Conservation (phyloP, 2,329 filamentous ascomycete genomes). For the Bipolaris gigantea region DNA sequence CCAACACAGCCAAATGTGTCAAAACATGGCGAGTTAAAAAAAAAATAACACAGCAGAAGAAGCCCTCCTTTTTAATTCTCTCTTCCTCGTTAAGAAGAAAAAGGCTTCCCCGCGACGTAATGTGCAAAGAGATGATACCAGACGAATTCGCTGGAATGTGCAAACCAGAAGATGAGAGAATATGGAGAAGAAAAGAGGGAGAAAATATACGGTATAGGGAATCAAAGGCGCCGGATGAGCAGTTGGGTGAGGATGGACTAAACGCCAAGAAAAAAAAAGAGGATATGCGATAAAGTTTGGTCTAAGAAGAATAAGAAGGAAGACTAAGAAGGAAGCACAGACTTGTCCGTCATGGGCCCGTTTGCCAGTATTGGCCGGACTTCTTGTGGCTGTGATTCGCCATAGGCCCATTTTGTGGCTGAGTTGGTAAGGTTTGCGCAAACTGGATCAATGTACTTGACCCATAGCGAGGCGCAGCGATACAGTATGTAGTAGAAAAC, state of each 20-base stretch:
- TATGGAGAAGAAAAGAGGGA: neutral
- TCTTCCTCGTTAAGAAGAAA: too few relatives aligned
- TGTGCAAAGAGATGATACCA: too few relatives aligned
- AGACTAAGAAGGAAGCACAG: conserved; percentile 27
- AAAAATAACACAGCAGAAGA: too few relatives aligned
- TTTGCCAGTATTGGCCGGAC: conserved; percentile 27
- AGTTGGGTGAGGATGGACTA: neutral
- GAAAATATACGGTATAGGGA: neutral
- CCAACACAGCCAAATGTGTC: too few relatives aligned
- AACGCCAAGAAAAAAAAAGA: neutral
- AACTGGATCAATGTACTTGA: conserved; percentile 40
- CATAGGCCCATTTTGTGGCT: conserved; percentile 39
- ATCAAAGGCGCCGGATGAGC: neutral
- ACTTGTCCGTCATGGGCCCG: conserved; percentile 19
- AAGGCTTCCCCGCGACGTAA: neutral
- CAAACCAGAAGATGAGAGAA: neutral
- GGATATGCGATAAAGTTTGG: neutral
- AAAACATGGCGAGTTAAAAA: too few relatives aligned
- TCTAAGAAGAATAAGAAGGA: too few relatives aligned
- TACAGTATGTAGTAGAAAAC: conserved; percentile 44
- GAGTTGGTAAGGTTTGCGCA: conserved; percentile 39
- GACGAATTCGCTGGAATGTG: too few relatives aligned
- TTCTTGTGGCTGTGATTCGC: conserved; percentile 25
- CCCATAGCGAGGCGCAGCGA: conserved; percentile 38
- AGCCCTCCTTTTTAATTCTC: neutral